Evolutionary conservation across 305 asterid genomes (phyloP), one percentile per base, ranked within the genome.

Genomic region (Fraxinus sp.): DNA sequence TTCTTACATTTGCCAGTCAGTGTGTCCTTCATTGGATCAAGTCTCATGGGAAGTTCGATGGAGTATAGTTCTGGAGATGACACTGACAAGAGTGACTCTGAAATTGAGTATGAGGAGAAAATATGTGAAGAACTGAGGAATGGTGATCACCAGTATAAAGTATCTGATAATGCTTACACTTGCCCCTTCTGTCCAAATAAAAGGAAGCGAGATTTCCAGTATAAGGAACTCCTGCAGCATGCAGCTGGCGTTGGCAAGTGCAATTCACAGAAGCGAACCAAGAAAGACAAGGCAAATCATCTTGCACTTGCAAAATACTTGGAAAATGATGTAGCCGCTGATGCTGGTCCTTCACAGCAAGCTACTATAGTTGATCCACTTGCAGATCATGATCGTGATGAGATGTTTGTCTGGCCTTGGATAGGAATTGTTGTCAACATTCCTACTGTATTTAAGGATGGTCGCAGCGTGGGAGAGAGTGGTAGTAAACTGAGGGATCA

Each of bases 331-430:
- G 59, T 80, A 70, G 84, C 84, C 55, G 85, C n/a, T 83, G 87
- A 80, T 81, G 82, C 89, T 66, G 86, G 87, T 78, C 79, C 89
- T 74, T 86, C 91, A 28, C 80, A 87, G 80, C 81, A 85, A 74
- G 78, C 81, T 76, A 73, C 33, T n/a, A 83, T 85, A 79, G 91
- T 70, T 52, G 86, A 88, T 82, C 81, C 86, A 74, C 85, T 89
- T 84, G 94, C 88, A 32, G 89, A 88, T 13, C 89, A 87, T 7
- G 91, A 92, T 68, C 82, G 76, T 85, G 90, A 87, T 72, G 97
- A 93, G 88, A 85, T 90, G 89, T 90, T 92, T 84, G 95, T 93
- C 78, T 93, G 97, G 97, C 97, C 97, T 36, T 93, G 97, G 95
- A 83, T 87, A 74, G 95, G 95, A 24, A 64, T 93, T 32, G 86